Conservation (phyloP, 257 asterid genomes). For the Solanum ossicruentum region DNA sequence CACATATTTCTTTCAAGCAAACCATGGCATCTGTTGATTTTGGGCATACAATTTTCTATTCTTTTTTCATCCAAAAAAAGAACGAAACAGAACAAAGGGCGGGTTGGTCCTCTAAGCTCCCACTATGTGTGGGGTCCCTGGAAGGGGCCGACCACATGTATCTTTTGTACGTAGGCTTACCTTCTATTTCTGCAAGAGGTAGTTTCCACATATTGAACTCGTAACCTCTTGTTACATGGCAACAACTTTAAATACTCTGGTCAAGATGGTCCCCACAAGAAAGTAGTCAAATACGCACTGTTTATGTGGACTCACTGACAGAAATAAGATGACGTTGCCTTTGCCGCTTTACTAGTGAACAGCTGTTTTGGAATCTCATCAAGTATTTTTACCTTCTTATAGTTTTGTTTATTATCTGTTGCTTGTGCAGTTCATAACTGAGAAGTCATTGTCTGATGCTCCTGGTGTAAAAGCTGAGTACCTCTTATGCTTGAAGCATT, state of each 20-base stretch:
- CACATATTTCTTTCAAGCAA: background rate
- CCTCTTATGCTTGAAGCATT: slow-evolving; percentile 44
- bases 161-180: too few relatives aligned
- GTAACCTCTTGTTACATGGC: too few relatives aligned
- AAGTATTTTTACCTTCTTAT: background rate
- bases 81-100: background rate
- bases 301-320: background rate
- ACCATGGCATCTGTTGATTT: background rate
- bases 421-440: slow-evolving; percentile 43
- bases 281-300: background rate
- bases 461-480: slow-evolving; percentile 58
- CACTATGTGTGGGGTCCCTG: too few relatives aligned
- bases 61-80: background rate
- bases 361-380: background rate
- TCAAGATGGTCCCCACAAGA: background rate
- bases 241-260: background rate
- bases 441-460: slow-evolving; percentile 16
- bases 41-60: background rate
- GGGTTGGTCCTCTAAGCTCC: too few relatives aligned
- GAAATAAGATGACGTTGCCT: background rate
- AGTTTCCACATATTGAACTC: too few relatives aligned
- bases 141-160: too few relatives aligned
- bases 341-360: background rate
- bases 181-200: too few relatives aligned
- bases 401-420: background rate